Evolutionary conservation across 176 grass and related monocot genomes (phyloP).

Genomic region (Oryza australiensis): DNA sequence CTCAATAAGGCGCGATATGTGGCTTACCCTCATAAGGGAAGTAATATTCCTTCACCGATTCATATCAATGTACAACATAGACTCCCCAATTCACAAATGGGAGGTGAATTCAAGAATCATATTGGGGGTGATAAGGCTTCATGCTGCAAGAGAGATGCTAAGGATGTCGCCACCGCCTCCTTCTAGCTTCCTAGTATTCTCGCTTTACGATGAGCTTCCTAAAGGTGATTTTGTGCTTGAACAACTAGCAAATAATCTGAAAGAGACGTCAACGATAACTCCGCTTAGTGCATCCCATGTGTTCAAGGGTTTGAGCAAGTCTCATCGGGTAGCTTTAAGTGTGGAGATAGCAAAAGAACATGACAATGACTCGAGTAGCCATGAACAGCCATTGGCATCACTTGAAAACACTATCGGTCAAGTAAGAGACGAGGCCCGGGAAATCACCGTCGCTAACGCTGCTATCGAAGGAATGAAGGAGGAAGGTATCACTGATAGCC

Average conservation of each 20-base stretch:
- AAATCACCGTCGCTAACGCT: conserved; percentile 61
- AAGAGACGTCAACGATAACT: conserved; percentile 60
- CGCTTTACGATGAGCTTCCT: conserved; percentile 70
- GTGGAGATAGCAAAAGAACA: conserved; percentile 44
- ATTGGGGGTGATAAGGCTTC: conserved; percentile 85
- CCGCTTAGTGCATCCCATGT: conserved; percentile 65
- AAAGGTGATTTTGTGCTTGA: conserved; percentile 86
- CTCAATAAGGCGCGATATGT: conserved; percentile 84
- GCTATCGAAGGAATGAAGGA: conserved; percentile 66
- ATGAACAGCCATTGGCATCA: conserved; percentile 40
- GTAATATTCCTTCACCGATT: conserved; percentile 73
- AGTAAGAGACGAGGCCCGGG: conserved; percentile 71
- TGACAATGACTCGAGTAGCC: conserved; percentile 39
- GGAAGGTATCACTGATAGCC: conserved; percentile 78
- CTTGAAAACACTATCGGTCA: conserved; percentile 64
- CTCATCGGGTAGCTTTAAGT: conserved; percentile 16
- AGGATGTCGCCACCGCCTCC: conserved; percentile 75
- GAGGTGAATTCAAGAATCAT: conserved; percentile 72
- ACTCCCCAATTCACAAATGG: conserved; percentile 61
- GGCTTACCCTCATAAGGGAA: conserved; percentile 85
- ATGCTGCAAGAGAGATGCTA: conserved; percentile 85
- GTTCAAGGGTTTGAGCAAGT: conserved; percentile 65
- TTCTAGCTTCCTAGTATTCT: conserved; percentile 75
- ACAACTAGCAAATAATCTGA: conserved; percentile 74
- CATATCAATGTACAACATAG: conserved; percentile 59